These are phyloP conservation scores for Lentinula raphanica DNA, from an alignment of 768 basidiomycete species.

Conservation along the genomic window DNA sequence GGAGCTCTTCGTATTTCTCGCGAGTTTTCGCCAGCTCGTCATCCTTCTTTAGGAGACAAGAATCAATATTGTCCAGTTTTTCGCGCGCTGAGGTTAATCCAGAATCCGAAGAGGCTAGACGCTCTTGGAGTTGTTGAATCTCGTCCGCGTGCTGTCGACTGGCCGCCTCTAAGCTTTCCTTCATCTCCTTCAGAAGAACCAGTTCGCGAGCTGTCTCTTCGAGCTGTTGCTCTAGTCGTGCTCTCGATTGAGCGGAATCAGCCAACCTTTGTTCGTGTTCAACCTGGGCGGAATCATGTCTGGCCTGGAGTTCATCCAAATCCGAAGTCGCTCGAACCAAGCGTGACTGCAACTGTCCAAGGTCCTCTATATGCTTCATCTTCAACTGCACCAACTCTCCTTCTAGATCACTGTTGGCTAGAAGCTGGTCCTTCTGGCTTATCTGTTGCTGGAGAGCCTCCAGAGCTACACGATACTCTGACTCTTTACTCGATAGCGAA, in stretches of 20 bases:
- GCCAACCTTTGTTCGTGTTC: conserved; percentile 28
- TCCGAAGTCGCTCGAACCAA: conserved; percentile 30
- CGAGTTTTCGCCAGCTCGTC: conserved; percentile 10
- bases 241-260: conserved; percentile 24
- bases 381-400: conserved; percentile 26
- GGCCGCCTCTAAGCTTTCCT: conserved; percentile 12
- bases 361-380: conserved; percentile 30
- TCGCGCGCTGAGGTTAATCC: conserved; percentile 16
- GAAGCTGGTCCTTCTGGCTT: conserved; percentile 13
- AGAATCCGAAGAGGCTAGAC: conserved; percentile 20
- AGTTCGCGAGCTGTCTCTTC: conserved; percentile 16
- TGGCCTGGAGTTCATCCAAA: conserved; percentile 29
- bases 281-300: conserved; percentile 27
- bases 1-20: conserved; percentile 17
- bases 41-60: conserved; percentile 17
- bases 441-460: conserved; percentile 23
- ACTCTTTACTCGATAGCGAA: conserved; percentile 13
- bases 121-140: conserved; percentile 15
- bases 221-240: conserved; percentile 23
- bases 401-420: conserved; percentile 13
- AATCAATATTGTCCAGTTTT: conserved; percentile 17
- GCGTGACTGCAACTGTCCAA: conserved; percentile 30
- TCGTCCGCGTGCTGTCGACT: conserved; percentile 14
- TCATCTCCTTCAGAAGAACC: conserved; percentile 11
- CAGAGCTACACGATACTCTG: conserved; percentile 20